A percentile compares a stretch with the other conserved stretches of the same genome.
Conservation (phyloP, 768 basidiomycete species). For the Phaeotremella fagi region DNA sequence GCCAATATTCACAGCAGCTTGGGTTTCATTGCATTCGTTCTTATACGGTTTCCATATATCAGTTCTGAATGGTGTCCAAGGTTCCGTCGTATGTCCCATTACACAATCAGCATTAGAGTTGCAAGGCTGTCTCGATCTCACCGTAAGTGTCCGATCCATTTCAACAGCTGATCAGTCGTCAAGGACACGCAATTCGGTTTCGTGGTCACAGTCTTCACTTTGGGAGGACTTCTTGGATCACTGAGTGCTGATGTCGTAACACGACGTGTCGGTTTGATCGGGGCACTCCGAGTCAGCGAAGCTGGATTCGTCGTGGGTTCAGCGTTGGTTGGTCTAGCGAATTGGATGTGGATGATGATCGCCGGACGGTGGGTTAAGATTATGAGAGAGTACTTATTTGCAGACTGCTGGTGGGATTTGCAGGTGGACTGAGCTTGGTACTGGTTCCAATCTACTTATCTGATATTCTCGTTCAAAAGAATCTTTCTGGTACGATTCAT, state of each 20-base stretch:
- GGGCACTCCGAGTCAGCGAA: conserved; percentile 12
- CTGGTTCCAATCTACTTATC: conserved; percentile 76
- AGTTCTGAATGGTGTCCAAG: conserved; percentile 78
- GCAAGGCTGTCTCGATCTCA: conserved; percentile 12
- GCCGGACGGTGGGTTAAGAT: conserved; percentile 14
- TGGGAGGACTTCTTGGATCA: conserved; percentile 73
- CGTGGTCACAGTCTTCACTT: conserved; percentile 74
- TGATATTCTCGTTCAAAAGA: conserved; percentile 69
- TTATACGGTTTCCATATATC: conserved; percentile 79
- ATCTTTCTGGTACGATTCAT: conserved; percentile 43
- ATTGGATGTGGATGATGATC: conserved; percentile 8
- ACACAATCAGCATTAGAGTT: conserved; percentile 1
- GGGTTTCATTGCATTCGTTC: conserved; percentile 20
- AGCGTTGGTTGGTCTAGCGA: conserved; percentile 9
- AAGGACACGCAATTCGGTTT: conserved; percentile 61
- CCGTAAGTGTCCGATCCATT: conserved; percentile 7
- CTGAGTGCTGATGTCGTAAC: conserved; percentile 15
- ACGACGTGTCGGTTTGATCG: conserved; percentile 11
- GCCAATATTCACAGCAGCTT: too few relatives aligned
- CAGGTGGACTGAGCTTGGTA: conserved; percentile 40
- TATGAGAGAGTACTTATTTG: neutral
- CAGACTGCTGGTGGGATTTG: conserved; percentile 35
- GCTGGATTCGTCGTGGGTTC: conserved; percentile 4
- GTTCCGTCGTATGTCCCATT: conserved; percentile 25
- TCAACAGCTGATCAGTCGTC: neutral